These are phyloP conservation scores for Amyloporia xantha DNA, from an alignment of 768 basidiomycete genomes.

Conservation along the genomic window DNA sequence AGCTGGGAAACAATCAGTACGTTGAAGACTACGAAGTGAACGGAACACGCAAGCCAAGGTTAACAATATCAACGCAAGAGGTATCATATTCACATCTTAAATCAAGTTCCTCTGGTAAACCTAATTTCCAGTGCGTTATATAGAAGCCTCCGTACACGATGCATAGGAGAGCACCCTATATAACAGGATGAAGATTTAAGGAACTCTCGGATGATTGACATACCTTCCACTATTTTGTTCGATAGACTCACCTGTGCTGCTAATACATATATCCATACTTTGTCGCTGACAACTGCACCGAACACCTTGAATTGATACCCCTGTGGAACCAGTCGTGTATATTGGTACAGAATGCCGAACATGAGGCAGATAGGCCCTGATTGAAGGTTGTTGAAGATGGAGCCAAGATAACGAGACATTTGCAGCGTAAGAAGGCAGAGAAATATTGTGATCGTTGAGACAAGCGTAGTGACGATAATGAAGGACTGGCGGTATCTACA, in stretches of 20 bases:
- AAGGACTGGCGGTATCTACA: conserved; percentile 11
- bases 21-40: no score
- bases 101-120: no score
- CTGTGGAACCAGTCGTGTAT: conserved; percentile 68
- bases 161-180: neutral
- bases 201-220: no score
- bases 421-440: conserved; percentile 57
- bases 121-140: no score
- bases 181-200: neutral
- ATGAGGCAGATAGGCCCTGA: conserved; percentile 67
- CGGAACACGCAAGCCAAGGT: no score
- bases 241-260: conserved; percentile 64
- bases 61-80: no score
- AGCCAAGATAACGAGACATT: conserved; percentile 22
- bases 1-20: no score
- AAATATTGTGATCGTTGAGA: conserved; percentile 67
- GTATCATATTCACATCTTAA: no score
- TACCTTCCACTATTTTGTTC: no score
- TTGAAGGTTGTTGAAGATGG: conserved; percentile 69
- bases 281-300: conserved; percentile 68
- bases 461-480: conserved; percentile 50
- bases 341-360: conserved; percentile 81
- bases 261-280: conserved; percentile 64
- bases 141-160: neutral
- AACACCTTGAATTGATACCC: conserved; percentile 74